Conservation (phyloP, 2,329 filamentous ascomycete genomes). For the Endoconidiophora polonica region DNA sequence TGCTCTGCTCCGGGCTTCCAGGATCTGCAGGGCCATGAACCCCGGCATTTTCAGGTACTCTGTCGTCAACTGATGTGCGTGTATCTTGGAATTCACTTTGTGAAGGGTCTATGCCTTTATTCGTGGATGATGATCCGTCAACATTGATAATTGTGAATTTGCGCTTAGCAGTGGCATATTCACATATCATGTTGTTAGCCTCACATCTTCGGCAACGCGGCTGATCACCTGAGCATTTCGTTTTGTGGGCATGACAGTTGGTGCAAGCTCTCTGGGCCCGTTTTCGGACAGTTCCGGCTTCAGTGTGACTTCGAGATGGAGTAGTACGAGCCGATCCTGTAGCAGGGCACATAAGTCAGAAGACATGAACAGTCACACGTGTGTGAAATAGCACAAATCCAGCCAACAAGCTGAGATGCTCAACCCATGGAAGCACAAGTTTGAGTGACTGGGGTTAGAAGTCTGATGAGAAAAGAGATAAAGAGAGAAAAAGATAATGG, state of each 20-base stretch:
- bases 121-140: slow-evolving; percentile 7
- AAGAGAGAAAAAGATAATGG: neutral
- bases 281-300: slow-evolving; percentile 26
- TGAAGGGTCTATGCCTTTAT: slow-evolving; percentile 1
- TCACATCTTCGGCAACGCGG: slow-evolving; percentile 25
- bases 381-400: neutral
- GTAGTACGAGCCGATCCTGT: slow-evolving; percentile 22
- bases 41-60: slow-evolving; percentile 11
- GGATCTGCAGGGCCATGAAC: slow-evolving; percentile 6
- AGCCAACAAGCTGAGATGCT: neutral
- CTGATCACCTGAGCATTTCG: slow-evolving; percentile 26
- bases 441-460: neutral
- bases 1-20: slow-evolving; percentile 7
- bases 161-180: slow-evolving; percentile 24
- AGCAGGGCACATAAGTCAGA: slow-evolving; percentile 13
- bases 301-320: slow-evolving; percentile 25
- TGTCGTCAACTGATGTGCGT: slow-evolving; percentile 8
- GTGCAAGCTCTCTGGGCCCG: slow-evolving; percentile 27
- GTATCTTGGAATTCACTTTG: neutral
- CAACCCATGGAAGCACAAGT: neutral
- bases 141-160: slow-evolving; percentile 22
- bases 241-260: slow-evolving; percentile 27
- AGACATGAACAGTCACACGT: neutral
- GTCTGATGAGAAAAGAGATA: neutral
- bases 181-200: slow-evolving; percentile 21